phyloP scores from a whole-genome alignment of 225 moss, liverwort and hornwort species.

The Thuidium tamariscinum region DNA sequence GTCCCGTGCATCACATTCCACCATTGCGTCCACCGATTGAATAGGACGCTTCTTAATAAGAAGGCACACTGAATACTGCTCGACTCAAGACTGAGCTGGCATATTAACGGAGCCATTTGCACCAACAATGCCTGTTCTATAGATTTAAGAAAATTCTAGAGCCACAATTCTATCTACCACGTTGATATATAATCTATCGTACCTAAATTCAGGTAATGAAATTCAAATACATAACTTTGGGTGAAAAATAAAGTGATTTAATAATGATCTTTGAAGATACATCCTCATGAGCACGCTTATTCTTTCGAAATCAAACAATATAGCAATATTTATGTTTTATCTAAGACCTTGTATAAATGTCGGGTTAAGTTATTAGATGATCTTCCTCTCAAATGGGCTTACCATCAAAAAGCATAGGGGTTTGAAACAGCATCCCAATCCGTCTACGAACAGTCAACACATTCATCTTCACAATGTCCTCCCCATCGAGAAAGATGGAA shows the following conservation, averaged over 20 bases:
- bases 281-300: not conserved
- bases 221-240: too few species aligned
- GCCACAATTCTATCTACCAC: not conserved
- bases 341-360: not conserved
- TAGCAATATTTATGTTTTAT: not conserved
- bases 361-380: not conserved
- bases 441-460: constrained; percentile 50
- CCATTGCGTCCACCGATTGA: not conserved
- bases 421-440: constrained; percentile 72
- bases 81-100: not conserved
- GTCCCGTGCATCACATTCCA: not conserved
- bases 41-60: not conserved
- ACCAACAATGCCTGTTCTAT: not conserved
- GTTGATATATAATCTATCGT: not conserved
- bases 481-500: constrained; percentile 57
- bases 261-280: not conserved
- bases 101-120: not conserved
- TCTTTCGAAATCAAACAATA: not conserved
- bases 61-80: not conserved
- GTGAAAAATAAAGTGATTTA: not conserved
- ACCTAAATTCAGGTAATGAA: not conserved
- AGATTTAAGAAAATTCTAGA: not conserved
- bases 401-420: constrained; percentile 60
- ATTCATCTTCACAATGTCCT: constrained; percentile 52
- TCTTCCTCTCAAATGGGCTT: not conserved